phyloP scores from a whole-genome alignment of 2,329 filamentous ascomycete species.

The Fusarium sp. region DNA sequence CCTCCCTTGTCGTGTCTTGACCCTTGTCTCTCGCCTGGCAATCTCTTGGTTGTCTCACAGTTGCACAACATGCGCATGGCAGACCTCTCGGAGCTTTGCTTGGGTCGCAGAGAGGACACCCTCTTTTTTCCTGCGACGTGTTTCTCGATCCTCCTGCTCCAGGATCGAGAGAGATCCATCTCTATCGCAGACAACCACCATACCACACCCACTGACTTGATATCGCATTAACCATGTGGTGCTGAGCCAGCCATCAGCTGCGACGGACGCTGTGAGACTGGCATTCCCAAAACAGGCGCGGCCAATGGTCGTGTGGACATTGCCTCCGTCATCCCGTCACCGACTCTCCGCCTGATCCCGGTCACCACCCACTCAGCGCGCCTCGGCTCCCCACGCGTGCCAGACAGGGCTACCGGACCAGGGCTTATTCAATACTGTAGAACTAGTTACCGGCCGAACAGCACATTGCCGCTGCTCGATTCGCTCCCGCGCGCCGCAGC shows the following conservation, averaged over 20 bases:
- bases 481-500: slow-evolving; percentile 18
- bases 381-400: slow-evolving; percentile 31
- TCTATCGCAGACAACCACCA: neutral
- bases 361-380: slow-evolving; percentile 29
- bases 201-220: slow-evolving; percentile 1
- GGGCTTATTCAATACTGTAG: neutral
- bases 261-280: neutral
- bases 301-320: neutral
- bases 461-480: slow-evolving; percentile 10
- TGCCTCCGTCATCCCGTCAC: slow-evolving; percentile 35
- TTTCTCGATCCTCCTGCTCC: neutral
- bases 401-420: slow-evolving; percentile 19
- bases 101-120: neutral
- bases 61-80: slow-evolving; percentile 1
- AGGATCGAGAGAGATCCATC: neutral
- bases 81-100: neutral
- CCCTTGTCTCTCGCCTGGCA: neutral
- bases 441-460: neutral
- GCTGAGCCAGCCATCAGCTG: neutral
- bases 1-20: neutral
- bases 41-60: neutral
- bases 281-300: slow-evolving; percentile 2
- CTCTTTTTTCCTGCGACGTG: neutral
- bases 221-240: slow-evolving; percentile 1
- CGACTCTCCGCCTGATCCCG: slow-evolving; percentile 28